Evolutionary conservation across 1,284 basidiomycete species (phyloP).

Genomic region (Boletus mariae): DNA sequence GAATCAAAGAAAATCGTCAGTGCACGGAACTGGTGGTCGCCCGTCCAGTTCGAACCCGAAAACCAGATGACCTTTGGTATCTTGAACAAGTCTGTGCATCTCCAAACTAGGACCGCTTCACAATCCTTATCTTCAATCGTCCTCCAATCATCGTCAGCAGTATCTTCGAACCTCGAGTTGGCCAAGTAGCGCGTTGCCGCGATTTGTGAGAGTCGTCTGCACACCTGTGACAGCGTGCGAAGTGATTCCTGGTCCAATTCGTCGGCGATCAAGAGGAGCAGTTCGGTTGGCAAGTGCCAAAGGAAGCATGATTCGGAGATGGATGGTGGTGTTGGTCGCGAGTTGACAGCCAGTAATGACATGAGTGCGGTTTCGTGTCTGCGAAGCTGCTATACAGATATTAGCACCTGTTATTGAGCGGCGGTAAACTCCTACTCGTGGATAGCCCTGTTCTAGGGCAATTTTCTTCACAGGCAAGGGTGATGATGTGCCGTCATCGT

Average conservation of each 20-base stretch:
- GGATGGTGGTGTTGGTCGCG: no score
- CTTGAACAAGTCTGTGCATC: not conserved
- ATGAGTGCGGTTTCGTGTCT: not conserved
- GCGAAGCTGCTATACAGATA: not conserved
- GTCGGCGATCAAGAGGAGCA: not conserved
- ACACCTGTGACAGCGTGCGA: constrained; percentile 1
- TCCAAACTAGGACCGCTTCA: constrained; percentile 7
- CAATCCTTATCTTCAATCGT: constrained; percentile 2
- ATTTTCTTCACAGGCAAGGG: not conserved
- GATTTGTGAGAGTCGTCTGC: constrained; percentile 2
- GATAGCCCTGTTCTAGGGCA: no score
- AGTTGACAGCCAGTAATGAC: no score
- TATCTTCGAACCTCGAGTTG: not conserved
- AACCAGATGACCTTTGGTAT: constrained; percentile 1
- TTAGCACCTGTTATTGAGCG: not conserved
- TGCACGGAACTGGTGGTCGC: not conserved
- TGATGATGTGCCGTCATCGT: not conserved
- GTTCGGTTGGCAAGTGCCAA: not conserved
- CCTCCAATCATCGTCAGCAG: not conserved
- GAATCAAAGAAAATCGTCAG: constrained; percentile 7
- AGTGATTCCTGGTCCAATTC: constrained; percentile 5
- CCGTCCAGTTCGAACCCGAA: not conserved
- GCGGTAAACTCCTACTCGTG: no score
- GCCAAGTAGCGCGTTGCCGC: not conserved
- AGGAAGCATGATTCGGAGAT: not conserved